phyloP scores from a whole-genome alignment of 2,329 filamentous ascomycete genomes.

The Phialophora macrospora region DNA sequence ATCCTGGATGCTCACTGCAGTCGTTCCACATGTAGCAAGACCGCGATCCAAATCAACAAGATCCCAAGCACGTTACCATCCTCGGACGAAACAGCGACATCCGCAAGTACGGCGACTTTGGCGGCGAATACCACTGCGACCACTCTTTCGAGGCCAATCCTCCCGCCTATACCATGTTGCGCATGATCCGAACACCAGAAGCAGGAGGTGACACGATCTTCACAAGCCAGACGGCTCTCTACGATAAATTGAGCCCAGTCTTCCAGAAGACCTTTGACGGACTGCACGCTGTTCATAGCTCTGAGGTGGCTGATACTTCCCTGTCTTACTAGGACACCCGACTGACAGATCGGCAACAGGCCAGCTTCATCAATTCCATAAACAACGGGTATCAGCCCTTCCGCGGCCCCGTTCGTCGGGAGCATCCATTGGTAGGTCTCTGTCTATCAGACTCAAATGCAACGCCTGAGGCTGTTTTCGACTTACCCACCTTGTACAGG shows the following conservation, averaged over 20 bases:
- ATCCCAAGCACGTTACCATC: conserved; percentile 40
- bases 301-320: conserved; percentile 27
- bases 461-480: not conserved
- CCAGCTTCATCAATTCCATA: conserved; percentile 31
- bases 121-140: conserved; percentile 38
- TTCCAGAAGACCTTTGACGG: conserved; percentile 38
- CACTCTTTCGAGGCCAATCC: conserved; percentile 40
- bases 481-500: conserved; percentile 12
- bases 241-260: conserved; percentile 39
- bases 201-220: conserved; percentile 40
- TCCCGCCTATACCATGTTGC: conserved; percentile 38
- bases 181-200: conserved; percentile 35
- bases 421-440: conserved; percentile 34
- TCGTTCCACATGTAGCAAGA: conserved; percentile 29
- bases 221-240: conserved; percentile 39
- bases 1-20: not conserved
- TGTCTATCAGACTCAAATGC: not conserved
- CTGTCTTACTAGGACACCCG: not conserved
- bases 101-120: conserved; percentile 32
- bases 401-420: conserved; percentile 31
- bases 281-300: conserved; percentile 38
- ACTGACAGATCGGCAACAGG: conserved; percentile 1
- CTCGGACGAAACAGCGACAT: conserved; percentile 38
- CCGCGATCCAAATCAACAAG: conserved; percentile 39
- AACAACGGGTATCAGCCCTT: conserved; percentile 35